Evolutionary conservation across 2,329 filamentous ascomycete genomes (phyloP).

Genomic region (Torrubiellomyces zombiae): DNA sequence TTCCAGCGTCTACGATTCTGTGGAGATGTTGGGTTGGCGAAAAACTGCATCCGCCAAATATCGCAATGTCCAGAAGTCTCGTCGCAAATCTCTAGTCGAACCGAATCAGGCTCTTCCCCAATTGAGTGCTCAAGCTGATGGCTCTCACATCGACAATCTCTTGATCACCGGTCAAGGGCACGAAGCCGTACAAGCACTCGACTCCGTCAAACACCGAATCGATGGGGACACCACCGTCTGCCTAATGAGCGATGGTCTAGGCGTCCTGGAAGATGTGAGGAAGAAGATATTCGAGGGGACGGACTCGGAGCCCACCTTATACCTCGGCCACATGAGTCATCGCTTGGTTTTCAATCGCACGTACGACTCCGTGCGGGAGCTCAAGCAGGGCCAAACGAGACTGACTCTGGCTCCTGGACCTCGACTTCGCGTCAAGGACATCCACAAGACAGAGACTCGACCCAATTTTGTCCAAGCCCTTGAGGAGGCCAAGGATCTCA

Average conservation of each 20-base stretch:
- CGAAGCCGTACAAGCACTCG: slow-evolving; percentile 37
- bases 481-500: slow-evolving; percentile 8
- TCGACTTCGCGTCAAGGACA: slow-evolving; percentile 5
- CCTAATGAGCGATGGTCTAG: slow-evolving; percentile 68
- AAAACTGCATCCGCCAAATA: slow-evolving; percentile 12
- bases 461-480: slow-evolving; percentile 10
- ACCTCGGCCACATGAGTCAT: slow-evolving; percentile 48
- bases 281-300: slow-evolving; percentile 51
- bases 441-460: slow-evolving; percentile 7
- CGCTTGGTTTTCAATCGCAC: slow-evolving; percentile 24
- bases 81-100: slow-evolving; percentile 8
- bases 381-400: slow-evolving; percentile 14
- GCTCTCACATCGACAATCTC: slow-evolving; percentile 49
- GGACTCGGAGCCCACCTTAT: slow-evolving; percentile 51
- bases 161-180: slow-evolving; percentile 47
- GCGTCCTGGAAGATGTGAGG: slow-evolving; percentile 65
- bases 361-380: slow-evolving; percentile 21
- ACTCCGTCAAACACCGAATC: slow-evolving; percentile 48
- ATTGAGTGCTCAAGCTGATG: slow-evolving; percentile 10
- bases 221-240: slow-evolving; percentile 53
- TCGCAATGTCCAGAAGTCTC: slow-evolving; percentile 12
- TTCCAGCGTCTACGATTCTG: slow-evolving; percentile 23
- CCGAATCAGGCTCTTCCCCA: slow-evolving; percentile 7
- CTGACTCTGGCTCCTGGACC: slow-evolving; percentile 11
- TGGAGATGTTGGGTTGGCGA: slow-evolving; percentile 17